Percentiles rank a stretch among this genome's conserved stretches.
phyloP scores from a whole-genome alignment of 2,329 filamentous ascomycete genomes.

The Xylaria multiplex region DNA sequence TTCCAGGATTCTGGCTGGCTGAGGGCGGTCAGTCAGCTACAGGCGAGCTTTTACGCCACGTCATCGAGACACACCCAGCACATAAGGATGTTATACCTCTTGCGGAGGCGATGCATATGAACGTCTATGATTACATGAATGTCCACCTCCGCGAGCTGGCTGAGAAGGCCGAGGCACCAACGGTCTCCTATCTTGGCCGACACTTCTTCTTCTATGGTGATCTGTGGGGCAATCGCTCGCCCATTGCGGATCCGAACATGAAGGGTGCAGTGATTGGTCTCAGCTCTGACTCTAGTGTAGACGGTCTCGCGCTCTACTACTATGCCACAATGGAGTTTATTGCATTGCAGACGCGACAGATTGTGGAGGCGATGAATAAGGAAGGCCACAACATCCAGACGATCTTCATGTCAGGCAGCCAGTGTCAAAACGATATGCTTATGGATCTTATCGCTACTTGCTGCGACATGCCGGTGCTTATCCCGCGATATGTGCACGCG shows the following conservation, averaged over 20 bases:
- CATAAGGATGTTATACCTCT: constrained; percentile 82
- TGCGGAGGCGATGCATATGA: constrained; percentile 83
- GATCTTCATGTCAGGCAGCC: constrained; percentile 98
- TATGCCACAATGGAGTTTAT: constrained; percentile 99
- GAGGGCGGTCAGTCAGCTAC: constrained; percentile 97
- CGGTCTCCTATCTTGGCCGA: constrained; percentile 84
- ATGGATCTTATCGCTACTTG: constrained; percentile 92
- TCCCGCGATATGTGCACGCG: constrained; percentile 92
- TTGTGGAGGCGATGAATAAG: constrained; percentile 92
- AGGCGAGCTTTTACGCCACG: constrained; percentile 91
- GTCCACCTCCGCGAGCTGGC: constrained; percentile 82
- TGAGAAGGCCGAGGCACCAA: constrained; percentile 74
- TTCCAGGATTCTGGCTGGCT: constrained; percentile 95
- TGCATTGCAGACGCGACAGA: constrained; percentile 94
- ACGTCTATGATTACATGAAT: constrained; percentile 96
- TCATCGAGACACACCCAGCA: constrained; percentile 93
- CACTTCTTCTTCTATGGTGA: constrained; percentile 99
- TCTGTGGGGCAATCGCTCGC: constrained; percentile 94
- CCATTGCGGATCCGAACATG: constrained; percentile 93
- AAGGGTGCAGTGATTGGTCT: constrained; percentile 88
- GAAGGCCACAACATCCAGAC: constrained; percentile 87
- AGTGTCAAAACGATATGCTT: constrained; percentile 94
- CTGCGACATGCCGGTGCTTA: constrained; percentile 91
- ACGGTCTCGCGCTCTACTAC: constrained; percentile 90
- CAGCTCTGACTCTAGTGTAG: constrained; percentile 84